phyloP scores from a whole-genome alignment of 345 rosid species.

The Brassica napus region DNA sequence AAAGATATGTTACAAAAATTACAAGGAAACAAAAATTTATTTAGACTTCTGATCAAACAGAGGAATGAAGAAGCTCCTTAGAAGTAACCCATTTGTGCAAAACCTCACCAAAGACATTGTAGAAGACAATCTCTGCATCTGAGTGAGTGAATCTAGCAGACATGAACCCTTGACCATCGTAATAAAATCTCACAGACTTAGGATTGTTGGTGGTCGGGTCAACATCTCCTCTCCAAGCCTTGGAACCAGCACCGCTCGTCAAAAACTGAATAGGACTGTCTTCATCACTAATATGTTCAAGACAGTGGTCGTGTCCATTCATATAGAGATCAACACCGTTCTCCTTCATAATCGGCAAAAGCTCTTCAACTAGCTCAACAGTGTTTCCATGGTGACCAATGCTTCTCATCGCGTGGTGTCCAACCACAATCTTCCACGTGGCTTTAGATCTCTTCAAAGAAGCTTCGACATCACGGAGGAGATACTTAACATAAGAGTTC shows the following conservation, averaged over 20 bases:
- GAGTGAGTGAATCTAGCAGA: constrained; percentile 48
- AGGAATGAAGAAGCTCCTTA: constrained; percentile 38
- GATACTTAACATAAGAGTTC: constrained; percentile 42
- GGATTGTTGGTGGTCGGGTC: constrained; percentile 40
- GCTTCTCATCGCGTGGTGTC: constrained; percentile 75
- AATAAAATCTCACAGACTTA: constrained; percentile 47
- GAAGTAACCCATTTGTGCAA: constrained; percentile 46
- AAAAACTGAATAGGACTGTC: constrained; percentile 54
- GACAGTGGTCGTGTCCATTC: constrained; percentile 75
- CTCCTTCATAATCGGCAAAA: constrained; percentile 53
- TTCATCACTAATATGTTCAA: constrained; percentile 54
- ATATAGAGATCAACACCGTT: constrained; percentile 60
- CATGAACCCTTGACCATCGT: constrained; percentile 70
- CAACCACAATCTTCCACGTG: constrained; percentile 75
- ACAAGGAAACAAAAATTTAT: constrained; percentile 15
- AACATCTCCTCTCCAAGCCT: constrained; percentile 67
- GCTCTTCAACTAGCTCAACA: constrained; percentile 48
- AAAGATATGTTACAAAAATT: constrained; percentile 23
- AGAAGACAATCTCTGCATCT: constrained; percentile 51
- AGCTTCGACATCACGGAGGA: constrained; percentile 49
- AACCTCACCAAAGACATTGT: constrained; percentile 53
- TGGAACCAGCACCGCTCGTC: constrained; percentile 78
- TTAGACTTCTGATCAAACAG: constrained; percentile 5
- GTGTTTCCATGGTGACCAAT: constrained; percentile 74
- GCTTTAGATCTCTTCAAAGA: constrained; percentile 54